phyloP scores from a whole-genome alignment of 345 rosid genomes.

The Noccaea bulbosa region DNA sequence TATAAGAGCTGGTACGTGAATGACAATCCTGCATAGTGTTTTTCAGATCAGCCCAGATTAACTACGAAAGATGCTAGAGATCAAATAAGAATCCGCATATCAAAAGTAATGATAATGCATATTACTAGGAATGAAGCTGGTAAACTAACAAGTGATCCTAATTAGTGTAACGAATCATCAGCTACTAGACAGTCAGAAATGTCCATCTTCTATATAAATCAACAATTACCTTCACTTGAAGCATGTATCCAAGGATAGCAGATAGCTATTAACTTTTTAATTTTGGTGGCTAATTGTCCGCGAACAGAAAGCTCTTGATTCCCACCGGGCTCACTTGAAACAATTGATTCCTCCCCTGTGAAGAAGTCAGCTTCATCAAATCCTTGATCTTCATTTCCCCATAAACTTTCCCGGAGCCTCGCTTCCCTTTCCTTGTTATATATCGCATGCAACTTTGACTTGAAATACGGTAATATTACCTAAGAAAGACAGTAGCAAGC shows the following conservation, averaged over 20 bases:
- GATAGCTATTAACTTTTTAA: conserved; percentile 72
- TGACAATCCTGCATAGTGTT: conserved; percentile 72
- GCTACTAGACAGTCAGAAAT: conserved; percentile 28
- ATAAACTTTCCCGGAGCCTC: conserved; percentile 87
- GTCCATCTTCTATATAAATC: neutral
- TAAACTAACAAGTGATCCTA: conserved; percentile 20
- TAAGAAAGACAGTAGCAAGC: conserved; percentile 40
- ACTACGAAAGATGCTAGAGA: conserved; percentile 20
- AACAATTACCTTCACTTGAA: conserved; percentile 74
- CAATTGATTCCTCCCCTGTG: conserved; percentile 54
- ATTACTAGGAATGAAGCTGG: conserved; percentile 13
- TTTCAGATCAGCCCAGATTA: conserved; percentile 34
- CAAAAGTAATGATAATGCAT: conserved; percentile 7
- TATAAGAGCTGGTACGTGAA: conserved; percentile 91
- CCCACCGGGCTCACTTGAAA: conserved; percentile 47
- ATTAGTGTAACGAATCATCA: neutral
- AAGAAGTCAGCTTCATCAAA: conserved; percentile 59
- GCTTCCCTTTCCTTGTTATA: conserved; percentile 98
- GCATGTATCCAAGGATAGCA: conserved; percentile 98
- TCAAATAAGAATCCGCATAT: neutral
- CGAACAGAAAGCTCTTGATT: conserved; percentile 61
- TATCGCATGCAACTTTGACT: conserved; percentile 80
- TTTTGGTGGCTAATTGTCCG: conserved; percentile 57
- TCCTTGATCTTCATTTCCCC: conserved; percentile 83
- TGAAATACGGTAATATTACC: conserved; percentile 95